These are phyloP conservation scores for Rhodotorula sphaerocarpa DNA, from an alignment of 768 basidiomycete species.

Conservation along the genomic window DNA sequence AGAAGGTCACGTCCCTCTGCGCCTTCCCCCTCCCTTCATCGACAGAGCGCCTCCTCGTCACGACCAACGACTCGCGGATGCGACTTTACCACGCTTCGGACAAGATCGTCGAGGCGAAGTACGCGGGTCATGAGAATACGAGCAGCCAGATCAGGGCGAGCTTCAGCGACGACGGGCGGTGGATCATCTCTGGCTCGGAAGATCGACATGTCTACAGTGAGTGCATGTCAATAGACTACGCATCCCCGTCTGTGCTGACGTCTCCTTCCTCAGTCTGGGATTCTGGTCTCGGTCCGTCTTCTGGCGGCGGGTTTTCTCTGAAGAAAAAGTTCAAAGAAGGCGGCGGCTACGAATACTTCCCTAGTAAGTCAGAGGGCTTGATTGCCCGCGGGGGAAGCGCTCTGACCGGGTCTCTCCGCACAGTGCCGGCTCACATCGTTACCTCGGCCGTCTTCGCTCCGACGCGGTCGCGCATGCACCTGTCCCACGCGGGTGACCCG, in stretches of 20 bases:
- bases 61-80: slow-evolving; percentile 39
- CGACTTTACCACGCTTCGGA: slow-evolving; percentile 36
- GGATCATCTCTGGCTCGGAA: slow-evolving; percentile 38
- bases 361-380: slow-evolving; percentile 9
- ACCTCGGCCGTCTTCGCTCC: slow-evolving; percentile 39
- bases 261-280: slow-evolving; percentile 31
- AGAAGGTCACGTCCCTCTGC: slow-evolving; percentile 39
- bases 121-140: slow-evolving; percentile 39
- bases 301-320: neutral
- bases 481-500: slow-evolving; percentile 34
- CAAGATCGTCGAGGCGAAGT: slow-evolving; percentile 36
- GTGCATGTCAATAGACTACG: neutral
- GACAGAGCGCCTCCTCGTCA: slow-evolving; percentile 34
- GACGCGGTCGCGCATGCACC: slow-evolving; percentile 15
- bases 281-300: slow-evolving; percentile 3
- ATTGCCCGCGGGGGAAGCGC: too few relatives aligned
- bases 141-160: slow-evolving; percentile 35
- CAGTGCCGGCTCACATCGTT: slow-evolving; percentile 36
- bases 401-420: neutral
- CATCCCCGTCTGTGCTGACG: too few relatives aligned
- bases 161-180: slow-evolving; percentile 37
- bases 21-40: slow-evolving; percentile 21
- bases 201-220: slow-evolving; percentile 16
- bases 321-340: slow-evolving; percentile 20
- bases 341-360: slow-evolving; percentile 21